phyloP scores from a whole-genome alignment of 202 grass and related monocot species.

The Schoenoplectus triqueter region DNA sequence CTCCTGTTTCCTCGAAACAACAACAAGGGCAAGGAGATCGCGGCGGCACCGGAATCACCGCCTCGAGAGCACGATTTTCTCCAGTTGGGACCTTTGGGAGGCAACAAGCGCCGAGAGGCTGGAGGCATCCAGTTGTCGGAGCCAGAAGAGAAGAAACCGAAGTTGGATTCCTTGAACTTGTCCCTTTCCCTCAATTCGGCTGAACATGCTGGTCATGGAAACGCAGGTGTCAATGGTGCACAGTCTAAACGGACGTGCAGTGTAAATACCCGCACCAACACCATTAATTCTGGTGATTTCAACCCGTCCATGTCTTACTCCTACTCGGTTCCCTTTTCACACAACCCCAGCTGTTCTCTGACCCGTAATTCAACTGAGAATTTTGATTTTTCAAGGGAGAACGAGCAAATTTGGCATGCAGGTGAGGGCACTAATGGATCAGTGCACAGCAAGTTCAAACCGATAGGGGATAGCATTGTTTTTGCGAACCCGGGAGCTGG shows the following conservation, averaged over 20 bases:
- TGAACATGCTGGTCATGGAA: slow-evolving; percentile 33
- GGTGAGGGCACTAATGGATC: slow-evolving; percentile 91
- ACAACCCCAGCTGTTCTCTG: slow-evolving; percentile 90
- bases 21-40: slow-evolving; percentile 4
- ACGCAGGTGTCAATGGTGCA: slow-evolving; percentile 18
- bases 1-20: slow-evolving; percentile 46
- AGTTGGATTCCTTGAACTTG: slow-evolving; percentile 78
- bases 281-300: slow-evolving; percentile 76
- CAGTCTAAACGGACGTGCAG: slow-evolving; percentile 68
- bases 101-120: slow-evolving; percentile 60
- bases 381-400: slow-evolving; percentile 57
- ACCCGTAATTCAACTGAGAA: slow-evolving; percentile 87
- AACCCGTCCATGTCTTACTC: slow-evolving; percentile 63
- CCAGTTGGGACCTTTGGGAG: slow-evolving; percentile 49
- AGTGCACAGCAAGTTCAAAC: slow-evolving; percentile 82
- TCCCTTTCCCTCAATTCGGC: slow-evolving; percentile 81
- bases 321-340: slow-evolving; percentile 77
- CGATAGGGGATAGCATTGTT: slow-evolving; percentile 81
- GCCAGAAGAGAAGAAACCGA: slow-evolving; percentile 73
- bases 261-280: slow-evolving; percentile 63
- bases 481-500: slow-evolving; percentile 55
- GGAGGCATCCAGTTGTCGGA: slow-evolving; percentile 63
- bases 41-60: slow-evolving; percentile 46
- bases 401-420: slow-evolving; percentile 48
- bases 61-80: slow-evolving; percentile 85